phyloP scores from a whole-genome alignment of 1,139 yeast species.

The Nakaseomyces bracarensis region DNA sequence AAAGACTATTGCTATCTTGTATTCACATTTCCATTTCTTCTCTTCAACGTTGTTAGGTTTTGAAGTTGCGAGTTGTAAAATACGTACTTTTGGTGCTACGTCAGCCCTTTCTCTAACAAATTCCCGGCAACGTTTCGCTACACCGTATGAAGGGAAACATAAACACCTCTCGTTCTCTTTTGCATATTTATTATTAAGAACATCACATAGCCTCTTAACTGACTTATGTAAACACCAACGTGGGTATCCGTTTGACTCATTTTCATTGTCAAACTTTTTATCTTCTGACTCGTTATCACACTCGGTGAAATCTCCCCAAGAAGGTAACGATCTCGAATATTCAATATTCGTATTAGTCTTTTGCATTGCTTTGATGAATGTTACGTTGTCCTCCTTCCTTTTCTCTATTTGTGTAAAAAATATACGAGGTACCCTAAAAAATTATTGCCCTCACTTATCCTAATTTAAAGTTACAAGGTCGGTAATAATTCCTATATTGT shows the following conservation, averaged over 20 bases:
- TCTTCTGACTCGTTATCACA: constrained; percentile 80
- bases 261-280: constrained; percentile 52
- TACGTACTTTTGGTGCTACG: constrained; percentile 40
- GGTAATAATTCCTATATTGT: too few relatives aligned
- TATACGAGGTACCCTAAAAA: too few relatives aligned
- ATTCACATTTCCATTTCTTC: constrained; percentile 49
- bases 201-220: constrained; percentile 51
- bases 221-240: constrained; percentile 71
- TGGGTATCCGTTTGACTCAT: constrained; percentile 76
- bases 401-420: too few relatives aligned
- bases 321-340: constrained; percentile 44
- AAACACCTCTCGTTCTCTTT: constrained; percentile 54
- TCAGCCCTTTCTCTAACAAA: constrained; percentile 41
- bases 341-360: neutral
- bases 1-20: constrained; percentile 69
- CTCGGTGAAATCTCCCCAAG: constrained; percentile 84
- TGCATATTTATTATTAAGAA: constrained; percentile 52
- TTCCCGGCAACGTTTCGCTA: constrained; percentile 79
- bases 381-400: too few relatives aligned
- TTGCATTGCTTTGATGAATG: too few relatives aligned
- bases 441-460: too few relatives aligned
- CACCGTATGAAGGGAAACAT: constrained; percentile 67
- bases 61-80: constrained; percentile 72
- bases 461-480: too few relatives aligned
- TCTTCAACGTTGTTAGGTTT: constrained; percentile 56